Base-by-base conservation (phyloP, 495 filamentous ascomycete species). In the Jackrogersella multiformis region DNA sequence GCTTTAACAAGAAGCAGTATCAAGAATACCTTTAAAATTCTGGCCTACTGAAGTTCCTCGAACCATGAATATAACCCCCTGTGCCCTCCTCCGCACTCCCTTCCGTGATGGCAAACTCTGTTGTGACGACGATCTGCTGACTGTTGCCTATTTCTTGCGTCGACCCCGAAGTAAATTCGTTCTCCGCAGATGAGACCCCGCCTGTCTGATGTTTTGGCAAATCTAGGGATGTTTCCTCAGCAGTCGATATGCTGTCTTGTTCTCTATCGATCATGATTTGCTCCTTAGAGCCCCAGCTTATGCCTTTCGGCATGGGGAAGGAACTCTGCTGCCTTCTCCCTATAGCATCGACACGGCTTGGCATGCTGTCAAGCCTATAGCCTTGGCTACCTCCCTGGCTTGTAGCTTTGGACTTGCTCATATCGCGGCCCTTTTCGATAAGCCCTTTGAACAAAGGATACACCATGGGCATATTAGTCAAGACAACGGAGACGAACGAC, bases 401-500 rank as follows among this genome's bases (percentile, higher is more conserved):
- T 0, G 35, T 51, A 9, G 7, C 21, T 32, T 36, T 56, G 8
- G 67, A 62, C 21, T 53, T 60, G 13, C 34, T 57, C 20, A 45
- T n/a, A 24, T 30, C 65, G 18, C 46, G 49, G 1, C 80, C 74
- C 2, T 80, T 80, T 10, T 75, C 73, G n/a, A 75, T 34, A 15
- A 64, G 60, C 13, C 32, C 46, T 32, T 34, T 58, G 60, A 84
- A 67, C 6, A 86, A 64, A 0, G 85, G 85, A 59, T 86, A 86
- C 34, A 89, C 77, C 82, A 88, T 87, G 5, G 87, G 87, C 18
- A 84, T 70, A 70, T 88, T 89, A 62, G 82, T 82, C 54, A 88
- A 80, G 23, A 87, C 70, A 26, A 88, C 80, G 1, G 84, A 85
- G 49, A 88, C 84, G 64, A 89, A 88, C 34, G 85, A 87, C 64